Base-by-base conservation (phyloP, 2,329 filamentous ascomycete genomes). In the Elsinoe perseae region DNA sequence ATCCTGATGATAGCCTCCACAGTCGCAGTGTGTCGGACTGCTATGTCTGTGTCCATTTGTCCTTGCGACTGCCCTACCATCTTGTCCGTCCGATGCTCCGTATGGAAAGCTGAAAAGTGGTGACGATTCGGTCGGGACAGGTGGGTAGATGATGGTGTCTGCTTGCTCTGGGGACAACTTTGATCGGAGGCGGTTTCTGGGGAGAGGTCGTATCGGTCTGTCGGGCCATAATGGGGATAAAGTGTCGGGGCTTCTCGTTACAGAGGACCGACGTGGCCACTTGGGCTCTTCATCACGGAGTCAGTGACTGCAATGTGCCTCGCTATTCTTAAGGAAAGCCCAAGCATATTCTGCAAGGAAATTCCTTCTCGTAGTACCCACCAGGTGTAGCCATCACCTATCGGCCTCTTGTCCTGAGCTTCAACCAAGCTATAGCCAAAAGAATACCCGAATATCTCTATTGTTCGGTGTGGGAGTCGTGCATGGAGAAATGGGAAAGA, bases 201-300 rank as follows among this genome's bases (percentile, higher is more conserved):
- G 93, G 59, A 98, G 76, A 57, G 93, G 93, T 68, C 90, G 86
- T 69, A 98, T 98, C 59, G 92, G 87, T 71, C 93, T 85, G 69
- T 95, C 88, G 62, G 89, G 89, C 69, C 88, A 95, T 66, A 89
- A 78, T 58, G 87, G 83, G 59, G 89, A 93, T 61, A 84, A 79
- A 58, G 86, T 86, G 76, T 95, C 89, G 62, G 68, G 68, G 3
- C 55, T 58, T 36, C 57, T 42, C 16, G 56, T 59, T 10, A 58
- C n/a, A 23, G 59, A 61, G n/a, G 59, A 61, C 56, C 59, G 57
- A 25, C 57, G 59, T 50, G 59, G 56, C 57, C 59, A 61, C 28
- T 56, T 56, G 21, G 43, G 38, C 40, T 56, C 53, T 46, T 42
- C 12, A 30, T 30, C 25, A 7, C 23, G 21, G 27, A 23, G 36